Percentiles rank a stretch among this genome's conserved stretches.
Conservation (phyloP, 208 protist species). For the Leishmania turanica region DNA sequence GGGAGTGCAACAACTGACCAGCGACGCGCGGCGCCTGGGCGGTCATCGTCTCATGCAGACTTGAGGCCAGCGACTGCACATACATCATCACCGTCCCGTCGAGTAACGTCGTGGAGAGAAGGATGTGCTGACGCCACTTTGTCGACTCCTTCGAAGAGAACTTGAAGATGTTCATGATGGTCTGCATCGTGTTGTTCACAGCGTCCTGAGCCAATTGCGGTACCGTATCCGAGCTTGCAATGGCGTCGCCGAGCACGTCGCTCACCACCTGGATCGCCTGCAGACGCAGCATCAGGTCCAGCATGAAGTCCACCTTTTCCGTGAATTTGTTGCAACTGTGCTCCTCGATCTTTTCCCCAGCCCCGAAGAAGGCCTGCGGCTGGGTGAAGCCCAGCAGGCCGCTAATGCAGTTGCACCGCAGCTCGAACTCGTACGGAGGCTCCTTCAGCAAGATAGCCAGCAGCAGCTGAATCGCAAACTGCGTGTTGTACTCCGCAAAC, state of each 20-base stretch:
- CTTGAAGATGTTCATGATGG: conserved; percentile 93
- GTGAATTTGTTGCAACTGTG: conserved; percentile 85
- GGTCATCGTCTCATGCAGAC: conserved; percentile 47
- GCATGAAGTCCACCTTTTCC: conserved; percentile 88
- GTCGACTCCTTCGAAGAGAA: conserved; percentile 72
- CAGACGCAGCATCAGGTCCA: conserved; percentile 86
- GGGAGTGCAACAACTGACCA: conserved; percentile 63
- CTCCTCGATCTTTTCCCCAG: conserved; percentile 68
- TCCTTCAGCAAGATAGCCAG: conserved; percentile 92
- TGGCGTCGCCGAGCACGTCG: conserved; percentile 76
- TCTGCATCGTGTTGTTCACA: conserved; percentile 86
- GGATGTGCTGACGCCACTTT: conserved; percentile 91
- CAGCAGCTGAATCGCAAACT: conserved; percentile 93
- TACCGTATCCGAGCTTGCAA: conserved; percentile 30
- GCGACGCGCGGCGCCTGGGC: conserved; percentile 36
- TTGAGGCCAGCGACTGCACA: conserved; percentile 55
- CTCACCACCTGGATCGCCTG: conserved; percentile 84
- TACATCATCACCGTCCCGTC: conserved; percentile 76
- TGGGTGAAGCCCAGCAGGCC: conserved; percentile 89
- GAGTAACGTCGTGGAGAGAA: conserved; percentile 86
- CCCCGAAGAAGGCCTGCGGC: conserved; percentile 88
- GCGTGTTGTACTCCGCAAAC: conserved; percentile 89
- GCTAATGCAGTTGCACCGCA: conserved; percentile 91
- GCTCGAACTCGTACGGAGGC: conserved; percentile 88
- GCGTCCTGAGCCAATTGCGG: conserved; percentile 38